Evolutionary conservation across 805 yeast species (phyloP), one percentile per base, ranked within the genome.

Genomic region (Monosporozyma aquatica): DNA sequence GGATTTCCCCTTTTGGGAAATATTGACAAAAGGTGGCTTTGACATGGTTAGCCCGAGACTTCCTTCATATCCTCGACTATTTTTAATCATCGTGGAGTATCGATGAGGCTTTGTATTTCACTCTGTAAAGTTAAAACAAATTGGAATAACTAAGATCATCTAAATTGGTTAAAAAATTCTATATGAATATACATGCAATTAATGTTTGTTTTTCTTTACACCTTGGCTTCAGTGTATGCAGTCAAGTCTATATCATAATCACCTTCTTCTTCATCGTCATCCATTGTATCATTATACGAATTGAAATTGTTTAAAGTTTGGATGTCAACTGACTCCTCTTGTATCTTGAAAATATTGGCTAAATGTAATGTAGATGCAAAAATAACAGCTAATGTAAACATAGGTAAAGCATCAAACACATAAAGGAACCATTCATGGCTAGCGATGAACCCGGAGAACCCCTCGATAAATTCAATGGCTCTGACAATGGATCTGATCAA

Each of bases 401-500:
- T 61, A 38, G 56, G 46, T 1, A 47, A n/a, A 1, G 59, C 59
- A 38, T 62, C 68, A 32, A 61, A 55, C 6, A 55, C 44, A 39
- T 50, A 61, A 13, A 61, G 42, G 41, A 48, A 61, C 34, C 45
- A 46, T 43, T 62, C 64, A 41, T 59, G 60, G 5, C 51, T 29
- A 5, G 43, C 45, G 15, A 62, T 51, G 37, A 20, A 48, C 1
- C 67, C 67, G 22, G 47, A 45, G 23, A 30, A 44, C 4, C 67
- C 67, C 43, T 63, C 52, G n/a, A 50, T 37, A 43, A 49, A 62
- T 40, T 63, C 67, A 11, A 59, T 46, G 4, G 53, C 49, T 46
- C 66, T 55, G 25, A 54, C 55, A n/a, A 64, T 50, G 7, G 63
- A 61, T 47, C 67, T 56, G n/a, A 60, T 42, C 27, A 63, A 40